Evolutionary conservation across 768 basidiomycete species (phyloP).

Genomic region (Leucocoprinus leucothites): DNA sequence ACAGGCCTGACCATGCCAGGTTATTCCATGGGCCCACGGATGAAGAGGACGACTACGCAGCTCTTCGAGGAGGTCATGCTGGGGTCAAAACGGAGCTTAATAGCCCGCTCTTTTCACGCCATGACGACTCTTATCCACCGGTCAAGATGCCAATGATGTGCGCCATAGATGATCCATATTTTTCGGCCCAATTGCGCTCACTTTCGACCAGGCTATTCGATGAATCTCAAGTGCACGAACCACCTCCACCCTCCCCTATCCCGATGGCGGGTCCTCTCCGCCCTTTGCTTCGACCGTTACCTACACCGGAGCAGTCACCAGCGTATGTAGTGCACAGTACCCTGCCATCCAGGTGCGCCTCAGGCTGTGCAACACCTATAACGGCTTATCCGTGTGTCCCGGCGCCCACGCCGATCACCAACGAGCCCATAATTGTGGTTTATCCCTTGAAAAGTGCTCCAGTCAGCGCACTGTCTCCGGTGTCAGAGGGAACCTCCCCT

Average conservation of each 20-base stretch:
- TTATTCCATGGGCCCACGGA: slow-evolving; percentile 8
- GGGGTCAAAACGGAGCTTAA: background rate
- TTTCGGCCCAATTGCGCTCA: background rate
- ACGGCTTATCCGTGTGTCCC: slow-evolving; percentile 26
- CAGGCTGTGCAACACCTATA: slow-evolving; percentile 23
- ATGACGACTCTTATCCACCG: background rate
- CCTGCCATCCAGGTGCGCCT: slow-evolving; percentile 14
- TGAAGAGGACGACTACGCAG: background rate
- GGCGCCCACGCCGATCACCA: slow-evolving; percentile 26
- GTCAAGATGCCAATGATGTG: background rate
- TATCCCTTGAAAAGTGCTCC: slow-evolving; percentile 9
- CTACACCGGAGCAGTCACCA: slow-evolving; percentile 46
- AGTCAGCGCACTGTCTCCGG: slow-evolving; percentile 19
- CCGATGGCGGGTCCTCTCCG: slow-evolving; percentile 40
- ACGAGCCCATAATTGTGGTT: slow-evolving; percentile 11
- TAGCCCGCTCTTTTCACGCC: background rate
- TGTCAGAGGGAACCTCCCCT: slow-evolving; percentile 37
- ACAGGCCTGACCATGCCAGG: background rate
- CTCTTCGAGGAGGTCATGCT: background rate
- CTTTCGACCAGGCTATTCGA: slow-evolving; percentile 42
- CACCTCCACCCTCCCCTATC: slow-evolving; percentile 23
- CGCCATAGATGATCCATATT: background rate
- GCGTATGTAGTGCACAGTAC: slow-evolving; percentile 21
- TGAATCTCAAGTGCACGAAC: slow-evolving; percentile 35
- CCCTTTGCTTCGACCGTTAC: slow-evolving; percentile 49